phyloP scores from a whole-genome alignment of 164 flowering plant species.

The Piper betle region DNA sequence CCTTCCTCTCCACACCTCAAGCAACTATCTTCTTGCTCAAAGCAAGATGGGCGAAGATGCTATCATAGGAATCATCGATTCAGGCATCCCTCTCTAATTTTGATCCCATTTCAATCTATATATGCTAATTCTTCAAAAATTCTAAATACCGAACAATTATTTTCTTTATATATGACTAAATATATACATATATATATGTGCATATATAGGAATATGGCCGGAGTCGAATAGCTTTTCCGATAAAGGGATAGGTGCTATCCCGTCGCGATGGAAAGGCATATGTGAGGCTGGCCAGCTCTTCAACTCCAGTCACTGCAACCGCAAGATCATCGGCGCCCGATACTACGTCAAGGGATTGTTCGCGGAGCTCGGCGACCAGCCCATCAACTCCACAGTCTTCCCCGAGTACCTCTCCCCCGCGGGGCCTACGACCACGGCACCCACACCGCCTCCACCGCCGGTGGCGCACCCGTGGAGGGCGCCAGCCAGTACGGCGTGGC shows the following conservation, averaged over 20 bases:
- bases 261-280: slow-evolving; percentile 5
- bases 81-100: slow-evolving; percentile 19
- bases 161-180: too few species aligned
- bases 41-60: slow-evolving; percentile 27
- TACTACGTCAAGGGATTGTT: background rate
- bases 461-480: slow-evolving; percentile 1
- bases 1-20: slow-evolving; percentile 10
- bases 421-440: slow-evolving; percentile 1
- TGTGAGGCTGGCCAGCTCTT: slow-evolving; percentile 3
- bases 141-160: too few species aligned
- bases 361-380: background rate
- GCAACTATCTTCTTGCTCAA: slow-evolving; percentile 10
- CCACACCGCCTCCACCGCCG: slow-evolving; percentile 7
- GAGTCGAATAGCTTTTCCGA: slow-evolving; percentile 10
- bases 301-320: slow-evolving; percentile 7
- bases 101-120: background rate
- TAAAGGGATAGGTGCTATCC: slow-evolving; percentile 6
- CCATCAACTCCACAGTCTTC: background rate
- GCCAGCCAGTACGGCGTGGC: slow-evolving; percentile 5
- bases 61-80: slow-evolving; percentile 36
- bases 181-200: slow-evolving; percentile 5
- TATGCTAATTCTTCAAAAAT: too few species aligned
- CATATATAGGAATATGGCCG: slow-evolving; percentile 12
- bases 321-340: slow-evolving; percentile 5
- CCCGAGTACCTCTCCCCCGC: slow-evolving; percentile 5